These are phyloP conservation scores for Tephrocybe rancida DNA, from an alignment of 768 basidiomycete genomes.

Conservation along the genomic window DNA sequence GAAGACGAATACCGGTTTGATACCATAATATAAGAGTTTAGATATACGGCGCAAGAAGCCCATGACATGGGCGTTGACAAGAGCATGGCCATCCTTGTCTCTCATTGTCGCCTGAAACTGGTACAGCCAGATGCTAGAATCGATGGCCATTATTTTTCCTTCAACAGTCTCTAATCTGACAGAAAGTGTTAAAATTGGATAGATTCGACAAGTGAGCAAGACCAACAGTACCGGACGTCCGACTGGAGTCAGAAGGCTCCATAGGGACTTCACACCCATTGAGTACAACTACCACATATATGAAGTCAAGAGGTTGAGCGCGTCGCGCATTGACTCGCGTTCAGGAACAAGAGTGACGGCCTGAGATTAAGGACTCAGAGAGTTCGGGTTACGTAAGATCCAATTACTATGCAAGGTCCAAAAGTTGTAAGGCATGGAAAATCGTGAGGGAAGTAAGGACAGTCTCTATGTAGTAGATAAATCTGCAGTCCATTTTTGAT, in stretches of 20 bases:
- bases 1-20: conserved; percentile 98
- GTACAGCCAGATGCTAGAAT: conserved; percentile 99
- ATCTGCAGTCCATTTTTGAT: conserved; percentile 8
- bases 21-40: conserved; percentile 95
- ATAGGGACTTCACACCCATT: conserved; percentile 98
- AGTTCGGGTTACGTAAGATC: conserved; percentile 16
- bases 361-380: background rate
- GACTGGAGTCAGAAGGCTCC: conserved; percentile 91
- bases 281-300: conserved; percentile 12
- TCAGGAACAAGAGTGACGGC: too few relatives aligned
- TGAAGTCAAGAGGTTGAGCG: background rate
- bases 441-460: background rate
- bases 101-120: conserved; percentile 99
- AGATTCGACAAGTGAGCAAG: background rate
- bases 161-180: conserved; percentile 89
- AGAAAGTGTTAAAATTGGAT: background rate
- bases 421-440: background rate
- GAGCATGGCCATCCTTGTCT: conserved; percentile 89
- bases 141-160: conserved; percentile 95
- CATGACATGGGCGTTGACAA: conserved; percentile 93
- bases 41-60: conserved; percentile 89
- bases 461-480: background rate
- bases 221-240: conserved; percentile 88
- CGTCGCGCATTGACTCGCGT: background rate
- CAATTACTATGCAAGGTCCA: conserved; percentile 1